Conservation (phyloP, 1,139 yeast genomes). For the Pneumocystis canis region DNA sequence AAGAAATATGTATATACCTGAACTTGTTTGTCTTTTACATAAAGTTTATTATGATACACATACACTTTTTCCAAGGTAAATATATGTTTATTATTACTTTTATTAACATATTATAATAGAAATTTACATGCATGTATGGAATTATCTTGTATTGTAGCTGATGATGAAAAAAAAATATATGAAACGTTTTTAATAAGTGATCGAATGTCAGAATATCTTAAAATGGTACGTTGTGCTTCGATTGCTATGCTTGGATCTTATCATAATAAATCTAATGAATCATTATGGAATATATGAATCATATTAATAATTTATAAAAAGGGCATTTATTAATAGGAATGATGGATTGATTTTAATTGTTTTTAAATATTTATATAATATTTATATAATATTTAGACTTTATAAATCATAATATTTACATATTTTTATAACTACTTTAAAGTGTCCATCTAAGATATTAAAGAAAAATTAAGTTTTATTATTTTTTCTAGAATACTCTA, state of each 20-base stretch:
- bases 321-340: too few species aligned
- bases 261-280: not conserved
- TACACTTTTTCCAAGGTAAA: not conserved
- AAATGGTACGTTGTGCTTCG: not conserved
- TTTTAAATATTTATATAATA: too few species aligned
- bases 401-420: too few species aligned
- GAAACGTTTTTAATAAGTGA: not conserved
- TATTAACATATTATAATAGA: not conserved
- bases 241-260: not conserved
- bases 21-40: conserved; percentile 8
- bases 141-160: not conserved
- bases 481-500: too few species aligned
- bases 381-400: too few species aligned
- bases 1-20: conserved; percentile 10
- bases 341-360: too few species aligned
- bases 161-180: not conserved
- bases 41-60: conserved; percentile 8
- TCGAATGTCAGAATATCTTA: not conserved
- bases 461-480: too few species aligned
- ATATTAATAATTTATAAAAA: not conserved
- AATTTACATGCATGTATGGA: not conserved
- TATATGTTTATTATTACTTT: not conserved
- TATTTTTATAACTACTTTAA: too few species aligned
- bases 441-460: too few species aligned
- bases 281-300: not conserved